Evolutionary conservation across 495 filamentous ascomycete genomes (phyloP).

Genomic region (Cairneyella variabilis): DNA sequence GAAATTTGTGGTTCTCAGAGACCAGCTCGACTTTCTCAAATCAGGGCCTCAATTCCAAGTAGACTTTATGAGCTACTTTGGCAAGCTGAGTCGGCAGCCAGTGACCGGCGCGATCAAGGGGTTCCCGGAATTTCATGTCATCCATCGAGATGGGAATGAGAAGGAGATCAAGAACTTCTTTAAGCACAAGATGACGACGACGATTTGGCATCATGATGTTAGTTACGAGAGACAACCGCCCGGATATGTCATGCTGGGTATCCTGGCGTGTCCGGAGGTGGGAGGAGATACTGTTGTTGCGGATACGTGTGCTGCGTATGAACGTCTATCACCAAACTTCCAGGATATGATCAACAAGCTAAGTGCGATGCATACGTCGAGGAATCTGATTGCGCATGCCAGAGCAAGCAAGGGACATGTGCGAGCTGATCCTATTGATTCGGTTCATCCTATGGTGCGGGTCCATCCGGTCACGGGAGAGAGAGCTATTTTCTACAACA

Average conservation of each 20-base stretch:
- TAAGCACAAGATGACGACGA: conserved; percentile 50
- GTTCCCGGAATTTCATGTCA: conserved; percentile 57
- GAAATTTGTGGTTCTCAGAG: conserved; percentile 38
- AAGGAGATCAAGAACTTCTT: conserved; percentile 53
- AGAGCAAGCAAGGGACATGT: conserved; percentile 29
- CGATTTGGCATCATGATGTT: conserved; percentile 59
- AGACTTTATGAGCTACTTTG: conserved; percentile 53
- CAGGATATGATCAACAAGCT: conserved; percentile 30
- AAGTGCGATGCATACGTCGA: conserved; percentile 30
- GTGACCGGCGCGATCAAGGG: conserved; percentile 49
- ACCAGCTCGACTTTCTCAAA: conserved; percentile 36
- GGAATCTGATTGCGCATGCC: conserved; percentile 31
- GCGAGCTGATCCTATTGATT: conserved; percentile 29
- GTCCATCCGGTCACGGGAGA: conserved; percentile 67
- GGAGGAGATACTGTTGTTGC: conserved; percentile 37
- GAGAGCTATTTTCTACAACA: conserved; percentile 66
- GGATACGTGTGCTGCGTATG: conserved; percentile 32
- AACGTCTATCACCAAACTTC: conserved; percentile 31
- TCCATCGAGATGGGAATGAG: conserved; percentile 55
- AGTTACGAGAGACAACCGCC: conserved; percentile 57
- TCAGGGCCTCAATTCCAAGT: conserved; percentile 44
- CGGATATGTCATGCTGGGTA: conserved; percentile 54
- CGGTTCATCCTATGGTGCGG: conserved; percentile 55
- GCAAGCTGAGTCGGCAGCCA: conserved; percentile 58
- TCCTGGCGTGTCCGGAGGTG: conserved; percentile 52